Evolutionary conservation across 345 rosid genomes (phyloP).

Genomic region (Punica granatum): DNA sequence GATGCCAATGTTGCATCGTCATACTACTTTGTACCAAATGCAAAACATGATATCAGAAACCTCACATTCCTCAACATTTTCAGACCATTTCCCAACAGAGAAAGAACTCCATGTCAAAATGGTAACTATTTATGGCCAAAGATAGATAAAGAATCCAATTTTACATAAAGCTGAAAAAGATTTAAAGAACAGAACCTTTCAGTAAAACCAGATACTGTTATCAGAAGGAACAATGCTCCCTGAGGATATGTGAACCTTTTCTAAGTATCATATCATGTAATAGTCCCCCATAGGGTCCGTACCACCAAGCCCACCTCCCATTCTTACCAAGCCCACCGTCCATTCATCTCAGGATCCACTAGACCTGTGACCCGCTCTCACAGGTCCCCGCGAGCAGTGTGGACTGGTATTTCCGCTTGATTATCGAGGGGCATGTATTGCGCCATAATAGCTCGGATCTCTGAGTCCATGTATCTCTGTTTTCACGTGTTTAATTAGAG

Average conservation of each 20-base stretch:
- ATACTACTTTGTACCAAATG: neutral
- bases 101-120: neutral
- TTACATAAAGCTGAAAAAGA: neutral
- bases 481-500: neutral
- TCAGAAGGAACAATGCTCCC: neutral
- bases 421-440: constrained; percentile 51
- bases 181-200: neutral
- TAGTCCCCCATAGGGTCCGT: neutral
- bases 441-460: constrained; percentile 50
- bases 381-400: constrained; percentile 7
- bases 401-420: constrained; percentile 20
- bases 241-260: neutral
- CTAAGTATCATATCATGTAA: neutral
- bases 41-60: too few species aligned
- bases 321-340: neutral
- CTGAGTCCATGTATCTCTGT: constrained; percentile 53
- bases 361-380: neutral
- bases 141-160: neutral
- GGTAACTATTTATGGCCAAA: neutral
- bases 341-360: neutral
- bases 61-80: too few species aligned
- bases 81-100: too few species aligned
- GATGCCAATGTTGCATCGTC: too few species aligned
- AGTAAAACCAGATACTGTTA: neutral
- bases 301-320: neutral